Evolutionary conservation across 2,329 filamentous ascomycete species (phyloP).

Genomic region (Neocatenulostroma microsporum): DNA sequence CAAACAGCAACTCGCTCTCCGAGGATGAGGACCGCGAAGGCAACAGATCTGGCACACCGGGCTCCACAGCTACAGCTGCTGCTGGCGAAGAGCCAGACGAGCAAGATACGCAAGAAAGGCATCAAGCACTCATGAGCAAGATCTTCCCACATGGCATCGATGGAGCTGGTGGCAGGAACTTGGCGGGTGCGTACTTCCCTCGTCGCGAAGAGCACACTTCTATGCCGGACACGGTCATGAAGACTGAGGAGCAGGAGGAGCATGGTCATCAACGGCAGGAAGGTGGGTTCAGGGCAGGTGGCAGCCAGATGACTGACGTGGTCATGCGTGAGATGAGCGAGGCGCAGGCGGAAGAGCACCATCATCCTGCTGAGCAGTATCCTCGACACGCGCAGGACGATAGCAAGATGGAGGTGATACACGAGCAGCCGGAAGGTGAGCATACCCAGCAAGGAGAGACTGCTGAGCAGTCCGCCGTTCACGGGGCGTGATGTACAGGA

Average conservation of each 20-base stretch:
- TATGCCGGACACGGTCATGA: conserved; percentile 4
- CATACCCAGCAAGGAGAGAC: too few relatives aligned
- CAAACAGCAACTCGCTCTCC: conserved; percentile 8
- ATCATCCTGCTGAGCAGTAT: background rate
- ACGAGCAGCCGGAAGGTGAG: too few relatives aligned
- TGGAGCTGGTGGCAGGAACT: conserved; percentile 7
- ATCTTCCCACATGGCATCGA: conserved; percentile 22
- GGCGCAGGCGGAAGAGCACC: background rate
- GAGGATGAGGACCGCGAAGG: conserved; percentile 13
- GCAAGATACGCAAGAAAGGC: conserved; percentile 18
- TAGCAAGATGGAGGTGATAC: background rate
- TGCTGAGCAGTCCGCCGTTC: too few relatives aligned
- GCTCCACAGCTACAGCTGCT: conserved; percentile 7
- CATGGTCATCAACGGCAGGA: conserved; percentile 6
- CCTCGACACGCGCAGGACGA: background rate
- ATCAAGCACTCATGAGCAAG: conserved; percentile 25
- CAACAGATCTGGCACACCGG: conserved; percentile 17
- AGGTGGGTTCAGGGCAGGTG: conserved; percentile 3
- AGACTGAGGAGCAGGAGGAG: conserved; percentile 6
- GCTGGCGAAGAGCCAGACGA: conserved; percentile 17
- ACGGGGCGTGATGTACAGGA: too few relatives aligned
- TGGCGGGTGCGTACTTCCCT: conserved; percentile 19
- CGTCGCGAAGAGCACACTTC: conserved; percentile 10
- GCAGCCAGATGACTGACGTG: conserved; percentile 1
- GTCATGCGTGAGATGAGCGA: conserved; percentile 3